Base-by-base conservation (phyloP, 163 green algal species). In the Botryococcus braunii region DNA sequence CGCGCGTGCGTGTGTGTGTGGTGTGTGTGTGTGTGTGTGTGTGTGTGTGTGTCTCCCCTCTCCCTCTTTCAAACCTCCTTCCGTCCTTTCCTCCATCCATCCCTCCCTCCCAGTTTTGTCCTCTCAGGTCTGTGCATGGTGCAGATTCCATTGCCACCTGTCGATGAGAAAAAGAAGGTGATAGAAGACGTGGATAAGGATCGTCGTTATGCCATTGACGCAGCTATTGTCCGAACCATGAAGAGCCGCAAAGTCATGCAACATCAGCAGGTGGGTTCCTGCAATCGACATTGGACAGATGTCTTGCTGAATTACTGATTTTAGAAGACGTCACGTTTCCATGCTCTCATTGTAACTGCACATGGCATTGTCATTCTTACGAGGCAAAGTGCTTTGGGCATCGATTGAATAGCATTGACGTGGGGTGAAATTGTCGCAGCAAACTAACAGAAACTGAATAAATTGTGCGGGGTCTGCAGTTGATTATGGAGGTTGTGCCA, bases 221-320 rank as follows among this genome's bases (percentile, higher is more conserved):
- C 94, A 3, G 95, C 94, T 46, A 95, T 99, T 59, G 94, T 99
- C 66, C 87, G 94, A 60, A 95, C 90, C 40, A 99, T 99, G 94
- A 99, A 99, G 87, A 87, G 69, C 47, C 84, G 94, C 48, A 96
- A 97, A 84, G 71, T 82, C 38, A 52, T 95, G 59, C 60, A 71
- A 57, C 88, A 95, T 75, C 75, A 87, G 72, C 82, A 89, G 75
- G 73, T 78, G n/a, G 13, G 72, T 37, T 3, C 35, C 62, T 66
- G 4, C 37, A 66, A n/a, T n/a, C n/a, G n/a, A n/a, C n/a, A n/a
- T n/a, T n/a, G n/a, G 46, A n/a, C n/a, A n/a, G n/a, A n/a, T n/a
- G n/a, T n/a, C 46, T 13, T 21, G 13, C 46, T 21, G 21, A 21
- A 13, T 55, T 21, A 21, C 46, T 55, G 21, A 27, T 13, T 6